A percentile compares a stretch with the other conserved stretches of the same genome.
These are phyloP conservation scores for Aspergillus sergii DNA, from an alignment of 2,329 filamentous ascomycete species.

Conservation along the genomic window DNA sequence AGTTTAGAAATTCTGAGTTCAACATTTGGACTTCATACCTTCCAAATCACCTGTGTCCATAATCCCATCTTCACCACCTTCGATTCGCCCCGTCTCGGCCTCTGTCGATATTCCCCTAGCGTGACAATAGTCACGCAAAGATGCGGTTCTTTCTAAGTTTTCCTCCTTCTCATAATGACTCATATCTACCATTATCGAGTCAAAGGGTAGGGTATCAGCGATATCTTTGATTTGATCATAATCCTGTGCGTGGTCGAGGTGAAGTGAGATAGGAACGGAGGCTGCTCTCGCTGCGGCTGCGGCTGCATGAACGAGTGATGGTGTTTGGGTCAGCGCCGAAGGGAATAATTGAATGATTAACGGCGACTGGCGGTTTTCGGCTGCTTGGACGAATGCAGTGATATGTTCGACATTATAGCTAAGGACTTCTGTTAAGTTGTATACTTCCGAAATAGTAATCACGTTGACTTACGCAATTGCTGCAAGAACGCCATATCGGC, in stretches of 20 bases:
- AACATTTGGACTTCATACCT: conserved; percentile 24
- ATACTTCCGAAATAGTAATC: background rate
- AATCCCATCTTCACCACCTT: conserved; percentile 72
- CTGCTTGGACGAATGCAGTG: conserved; percentile 5
- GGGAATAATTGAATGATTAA: conserved; percentile 15
- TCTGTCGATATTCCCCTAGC: conserved; percentile 65
- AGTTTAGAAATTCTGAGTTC: background rate
- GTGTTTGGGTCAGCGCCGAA: conserved; percentile 18
- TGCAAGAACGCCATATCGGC: conserved; percentile 21
- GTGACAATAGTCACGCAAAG: conserved; percentile 63
- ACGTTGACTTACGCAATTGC: conserved; percentile 19
- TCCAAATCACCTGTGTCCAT: conserved; percentile 63
- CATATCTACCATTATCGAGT: conserved; percentile 76
- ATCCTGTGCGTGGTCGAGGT: conserved; percentile 65
- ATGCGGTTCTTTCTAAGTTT: conserved; percentile 63
- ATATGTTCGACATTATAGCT: conserved; percentile 14
- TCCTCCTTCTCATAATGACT: conserved; percentile 68
- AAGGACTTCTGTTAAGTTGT: too few relatives aligned
- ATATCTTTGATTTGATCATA: conserved; percentile 60
- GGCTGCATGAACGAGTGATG: conserved; percentile 53
- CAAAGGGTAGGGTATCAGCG: conserved; percentile 60
- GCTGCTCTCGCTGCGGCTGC: conserved; percentile 56
- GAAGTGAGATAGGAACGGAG: conserved; percentile 59
- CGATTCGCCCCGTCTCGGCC: conserved; percentile 69
- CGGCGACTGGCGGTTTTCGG: conserved; percentile 8